These are phyloP conservation scores for Tetrahymena thermophila DNA, from an alignment of 73 alveolate genomes.

Conservation along the genomic window DNA sequence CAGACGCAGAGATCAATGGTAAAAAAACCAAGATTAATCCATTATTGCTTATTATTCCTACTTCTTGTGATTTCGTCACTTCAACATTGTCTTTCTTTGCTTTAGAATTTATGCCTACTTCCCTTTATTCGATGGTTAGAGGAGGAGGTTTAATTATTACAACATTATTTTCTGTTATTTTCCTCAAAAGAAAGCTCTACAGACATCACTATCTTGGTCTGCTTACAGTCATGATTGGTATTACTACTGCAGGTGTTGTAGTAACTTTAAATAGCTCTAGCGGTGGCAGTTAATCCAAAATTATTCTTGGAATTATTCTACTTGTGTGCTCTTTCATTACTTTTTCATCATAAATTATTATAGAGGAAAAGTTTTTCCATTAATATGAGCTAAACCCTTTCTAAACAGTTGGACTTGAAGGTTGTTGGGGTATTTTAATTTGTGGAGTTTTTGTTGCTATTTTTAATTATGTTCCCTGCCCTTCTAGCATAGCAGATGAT, in stretches of 20 bases:
- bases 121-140: slow-evolving; percentile 90
- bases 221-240: slow-evolving; percentile 55
- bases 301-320: neutral
- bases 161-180: slow-evolving; percentile 58
- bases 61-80: slow-evolving; percentile 70
- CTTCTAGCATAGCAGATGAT: slow-evolving; percentile 6
- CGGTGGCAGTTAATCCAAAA: neutral
- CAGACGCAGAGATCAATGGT: neutral
- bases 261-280: slow-evolving; percentile 40
- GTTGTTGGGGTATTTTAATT: slow-evolving; percentile 72
- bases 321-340: slow-evolving; percentile 42
- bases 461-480: slow-evolving; percentile 64
- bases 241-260: slow-evolving; percentile 66
- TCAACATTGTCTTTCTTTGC: slow-evolving; percentile 80
- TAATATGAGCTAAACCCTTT: slow-evolving; percentile 72
- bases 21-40: slow-evolving; percentile 10
- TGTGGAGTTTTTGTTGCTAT: slow-evolving; percentile 58
- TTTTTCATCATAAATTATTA: slow-evolving; percentile 65
- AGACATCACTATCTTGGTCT: slow-evolving; percentile 67
- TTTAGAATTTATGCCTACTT: slow-evolving; percentile 66
- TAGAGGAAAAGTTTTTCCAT: slow-evolving; percentile 74
- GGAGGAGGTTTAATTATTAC: slow-evolving; percentile 79
- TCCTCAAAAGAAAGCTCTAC: slow-evolving; percentile 64
- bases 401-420: slow-evolving; percentile 91
- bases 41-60: slow-evolving; percentile 60